Conservation (phyloP, 1,284 basidiomycete genomes). For the Leucoagaricus sp. region DNA sequence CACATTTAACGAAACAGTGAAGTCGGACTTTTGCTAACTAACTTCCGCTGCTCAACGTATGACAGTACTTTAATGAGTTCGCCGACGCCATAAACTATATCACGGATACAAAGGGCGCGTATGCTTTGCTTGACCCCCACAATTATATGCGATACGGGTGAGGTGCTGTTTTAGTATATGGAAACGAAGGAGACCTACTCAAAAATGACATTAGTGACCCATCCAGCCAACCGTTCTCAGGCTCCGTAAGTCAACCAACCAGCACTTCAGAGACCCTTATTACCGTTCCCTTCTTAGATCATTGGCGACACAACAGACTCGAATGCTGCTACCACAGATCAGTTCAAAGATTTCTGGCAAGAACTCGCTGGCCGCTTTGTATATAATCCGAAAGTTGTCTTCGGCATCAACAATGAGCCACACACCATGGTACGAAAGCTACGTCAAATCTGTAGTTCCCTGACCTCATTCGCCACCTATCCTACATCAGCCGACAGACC, state of each 20-base stretch:
- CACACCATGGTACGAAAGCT: constrained; percentile 38
- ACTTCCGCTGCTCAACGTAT: neutral
- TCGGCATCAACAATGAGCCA: constrained; percentile 47
- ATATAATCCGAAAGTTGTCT: constrained; percentile 38
- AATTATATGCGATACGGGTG: constrained; percentile 53
- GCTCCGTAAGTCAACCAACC: constrained; percentile 35
- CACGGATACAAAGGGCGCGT: constrained; percentile 41
- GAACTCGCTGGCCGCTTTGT: constrained; percentile 38
- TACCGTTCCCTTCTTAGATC: constrained; percentile 27
- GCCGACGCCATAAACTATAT: constrained; percentile 46
- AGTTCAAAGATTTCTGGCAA: constrained; percentile 40
- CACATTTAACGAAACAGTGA: constrained; percentile 46
- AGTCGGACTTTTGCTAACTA: constrained; percentile 2
- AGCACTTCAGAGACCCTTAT: neutral
- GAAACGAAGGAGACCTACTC: no score
- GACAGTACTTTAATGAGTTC: constrained; percentile 44
- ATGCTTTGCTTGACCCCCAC: constrained; percentile 46
- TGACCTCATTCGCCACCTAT: neutral
- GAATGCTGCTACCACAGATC: constrained; percentile 41
- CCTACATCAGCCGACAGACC: constrained; percentile 35
- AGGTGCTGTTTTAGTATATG: constrained; percentile 14
- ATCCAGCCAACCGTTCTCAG: constrained; percentile 42
- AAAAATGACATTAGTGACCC: no score
- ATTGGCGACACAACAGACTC: constrained; percentile 46
- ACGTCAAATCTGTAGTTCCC: neutral